Evolutionary conservation across 257 asterid genomes (phyloP).

Genomic region (Przewalskia tangutica): DNA sequence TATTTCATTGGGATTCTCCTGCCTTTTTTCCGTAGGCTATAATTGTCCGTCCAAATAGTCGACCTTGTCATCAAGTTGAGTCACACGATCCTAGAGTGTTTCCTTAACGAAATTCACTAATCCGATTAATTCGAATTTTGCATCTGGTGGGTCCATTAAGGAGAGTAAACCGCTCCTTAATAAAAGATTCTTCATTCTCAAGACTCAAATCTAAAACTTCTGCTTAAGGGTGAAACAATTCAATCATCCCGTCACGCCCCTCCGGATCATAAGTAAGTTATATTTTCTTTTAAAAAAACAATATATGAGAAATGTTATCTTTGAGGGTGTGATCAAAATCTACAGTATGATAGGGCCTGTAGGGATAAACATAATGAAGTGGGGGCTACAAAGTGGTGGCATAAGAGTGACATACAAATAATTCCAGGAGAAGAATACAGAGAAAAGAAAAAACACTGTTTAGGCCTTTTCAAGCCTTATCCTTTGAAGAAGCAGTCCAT

Average conservation of each 20-base stretch:
- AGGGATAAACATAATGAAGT: neutral
- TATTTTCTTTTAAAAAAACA: neutral
- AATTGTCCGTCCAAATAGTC: neutral
- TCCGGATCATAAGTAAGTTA: neutral
- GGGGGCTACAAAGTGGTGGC: constrained; percentile 12
- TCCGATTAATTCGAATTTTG: neutral
- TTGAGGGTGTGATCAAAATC: neutral
- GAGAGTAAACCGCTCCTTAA: neutral
- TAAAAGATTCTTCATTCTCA: neutral
- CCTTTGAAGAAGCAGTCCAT: neutral
- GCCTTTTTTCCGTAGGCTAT: neutral
- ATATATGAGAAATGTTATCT: neutral
- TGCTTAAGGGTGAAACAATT: neutral
- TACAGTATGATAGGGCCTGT: neutral
- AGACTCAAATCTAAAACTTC: neutral
- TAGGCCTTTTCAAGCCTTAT: neutral
- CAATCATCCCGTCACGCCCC: neutral
- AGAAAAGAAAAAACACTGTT: neutral
- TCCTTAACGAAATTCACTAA: neutral
- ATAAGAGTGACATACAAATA: neutral
- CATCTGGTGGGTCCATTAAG: neutral
- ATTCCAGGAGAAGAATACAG: neutral
- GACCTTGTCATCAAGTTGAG: neutral
- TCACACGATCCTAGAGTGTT: too few relatives aligned
- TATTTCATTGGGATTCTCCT: neutral